Conservation (phyloP, 2,329 filamentous ascomycete genomes). For the Penicillium sp. region DNA sequence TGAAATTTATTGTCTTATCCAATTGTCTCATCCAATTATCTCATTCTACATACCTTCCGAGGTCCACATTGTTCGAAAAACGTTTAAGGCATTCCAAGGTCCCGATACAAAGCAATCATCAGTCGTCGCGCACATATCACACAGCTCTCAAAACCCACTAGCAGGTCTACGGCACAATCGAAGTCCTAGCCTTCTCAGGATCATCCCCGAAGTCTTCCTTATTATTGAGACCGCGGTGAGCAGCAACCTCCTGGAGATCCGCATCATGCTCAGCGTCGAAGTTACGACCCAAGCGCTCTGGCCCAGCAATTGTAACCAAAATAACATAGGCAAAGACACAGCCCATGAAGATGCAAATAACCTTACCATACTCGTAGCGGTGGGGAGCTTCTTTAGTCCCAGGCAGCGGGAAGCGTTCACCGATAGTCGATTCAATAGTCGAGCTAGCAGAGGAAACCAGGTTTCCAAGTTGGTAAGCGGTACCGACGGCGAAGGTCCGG, state of each 20-base stretch:
- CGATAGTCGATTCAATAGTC: conserved; percentile 67
- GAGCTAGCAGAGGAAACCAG: conserved; percentile 54
- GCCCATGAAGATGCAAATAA: conserved; percentile 86
- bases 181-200: conserved; percentile 23
- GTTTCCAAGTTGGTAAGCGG: conserved; percentile 57
- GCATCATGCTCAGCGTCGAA: conserved; percentile 43
- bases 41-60: neutral
- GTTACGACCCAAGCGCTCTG: conserved; percentile 41
- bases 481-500: conserved; percentile 56
- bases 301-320: conserved; percentile 41
- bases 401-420: conserved; percentile 63
- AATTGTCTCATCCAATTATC: neutral
- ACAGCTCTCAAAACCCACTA: too few species aligned
- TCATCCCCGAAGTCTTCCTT: conserved; percentile 17
- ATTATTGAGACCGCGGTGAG: conserved; percentile 21
- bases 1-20: too few species aligned
- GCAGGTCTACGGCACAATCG: neutral
- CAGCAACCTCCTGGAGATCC: conserved; percentile 40
- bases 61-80: neutral
- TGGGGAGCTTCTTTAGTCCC: conserved; percentile 42
- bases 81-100: neutral
- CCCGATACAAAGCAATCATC: neutral
- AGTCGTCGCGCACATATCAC: neutral
- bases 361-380: conserved; percentile 67
- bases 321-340: conserved; percentile 63